Percentiles rank a stretch among this genome's conserved stretches.
These are phyloP conservation scores for Climacium dendroides DNA, from an alignment of 225 moss, liverwort and hornwort species.

Conservation along the genomic window DNA sequence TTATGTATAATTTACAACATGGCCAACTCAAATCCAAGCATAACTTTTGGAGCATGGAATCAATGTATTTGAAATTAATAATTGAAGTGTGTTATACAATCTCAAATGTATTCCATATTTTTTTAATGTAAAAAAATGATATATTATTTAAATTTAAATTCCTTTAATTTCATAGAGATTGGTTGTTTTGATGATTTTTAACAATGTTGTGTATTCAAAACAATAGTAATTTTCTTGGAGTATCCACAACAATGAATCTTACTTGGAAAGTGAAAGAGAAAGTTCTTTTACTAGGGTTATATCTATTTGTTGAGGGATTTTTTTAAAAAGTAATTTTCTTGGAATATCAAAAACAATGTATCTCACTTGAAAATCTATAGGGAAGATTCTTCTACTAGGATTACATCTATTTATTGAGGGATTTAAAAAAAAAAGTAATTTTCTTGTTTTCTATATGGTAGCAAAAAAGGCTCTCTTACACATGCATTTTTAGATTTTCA, in stretches of 20 bases:
- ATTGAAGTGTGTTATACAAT: neutral
- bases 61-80: neutral
- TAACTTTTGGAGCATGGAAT: neutral
- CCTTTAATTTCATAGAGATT: neutral
- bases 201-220: fast-evolving
- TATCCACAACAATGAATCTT: neutral
- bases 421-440: neutral
- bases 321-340: neutral
- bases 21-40: neutral
- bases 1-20: too few relatives aligned
- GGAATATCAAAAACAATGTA: neutral
- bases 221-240: too few relatives aligned
- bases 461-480: too few relatives aligned
- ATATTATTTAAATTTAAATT: neutral
- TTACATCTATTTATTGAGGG: neutral
- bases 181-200: neutral
- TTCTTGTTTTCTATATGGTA: neutral
- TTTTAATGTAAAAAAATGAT: neutral
- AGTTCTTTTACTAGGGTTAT: fast-evolving
- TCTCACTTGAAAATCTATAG: neutral
- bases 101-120: neutral
- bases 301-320: neutral
- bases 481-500: neutral
- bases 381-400: neutral
- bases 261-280: neutral